Percentiles rank a stretch among this genome's conserved stretches.
phyloP scores from a whole-genome alignment of 2,329 filamentous ascomycete species.

The Colletotrichum coccodes region DNA sequence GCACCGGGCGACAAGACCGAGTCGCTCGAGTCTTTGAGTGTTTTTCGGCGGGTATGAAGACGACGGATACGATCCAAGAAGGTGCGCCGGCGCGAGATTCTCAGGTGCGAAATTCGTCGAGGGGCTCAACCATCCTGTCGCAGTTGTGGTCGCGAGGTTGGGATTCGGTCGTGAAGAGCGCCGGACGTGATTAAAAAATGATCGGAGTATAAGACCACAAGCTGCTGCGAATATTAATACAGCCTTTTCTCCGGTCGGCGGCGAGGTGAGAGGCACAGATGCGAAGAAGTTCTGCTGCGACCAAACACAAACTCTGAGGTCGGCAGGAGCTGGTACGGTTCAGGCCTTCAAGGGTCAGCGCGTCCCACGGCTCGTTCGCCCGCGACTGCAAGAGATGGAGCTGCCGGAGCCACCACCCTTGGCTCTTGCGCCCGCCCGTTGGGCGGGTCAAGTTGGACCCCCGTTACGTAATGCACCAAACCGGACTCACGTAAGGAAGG shows the following conservation, averaged over 20 bases:
- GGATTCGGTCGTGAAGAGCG: slow-evolving; percentile 2
- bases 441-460: background rate
- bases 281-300: slow-evolving; percentile 8
- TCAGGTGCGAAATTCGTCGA: slow-evolving; percentile 24
- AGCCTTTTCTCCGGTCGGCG: background rate
- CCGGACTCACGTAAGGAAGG: background rate
- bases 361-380: slow-evolving; percentile 28
- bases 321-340: slow-evolving; percentile 22
- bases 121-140: slow-evolving; percentile 29
- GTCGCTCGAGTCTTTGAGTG: background rate
- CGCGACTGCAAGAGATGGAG: slow-evolving; percentile 31
- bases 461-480: slow-evolving; percentile 8
- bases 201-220: background rate
- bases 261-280: background rate
- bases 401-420: slow-evolving; percentile 21
- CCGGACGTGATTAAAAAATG: background rate
- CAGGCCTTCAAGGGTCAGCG: slow-evolving; percentile 27
- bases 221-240: background rate
- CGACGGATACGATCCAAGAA: slow-evolving; percentile 15
- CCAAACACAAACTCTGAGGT: slow-evolving; percentile 28
- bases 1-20: slow-evolving; percentile 8
- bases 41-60: background rate
- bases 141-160: slow-evolving; percentile 19
- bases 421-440: slow-evolving; percentile 9
- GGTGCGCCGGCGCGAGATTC: slow-evolving; percentile 31